Evolutionary conservation across 768 basidiomycete genomes (phyloP).

Genomic region (Leccinum sublutescens): DNA sequence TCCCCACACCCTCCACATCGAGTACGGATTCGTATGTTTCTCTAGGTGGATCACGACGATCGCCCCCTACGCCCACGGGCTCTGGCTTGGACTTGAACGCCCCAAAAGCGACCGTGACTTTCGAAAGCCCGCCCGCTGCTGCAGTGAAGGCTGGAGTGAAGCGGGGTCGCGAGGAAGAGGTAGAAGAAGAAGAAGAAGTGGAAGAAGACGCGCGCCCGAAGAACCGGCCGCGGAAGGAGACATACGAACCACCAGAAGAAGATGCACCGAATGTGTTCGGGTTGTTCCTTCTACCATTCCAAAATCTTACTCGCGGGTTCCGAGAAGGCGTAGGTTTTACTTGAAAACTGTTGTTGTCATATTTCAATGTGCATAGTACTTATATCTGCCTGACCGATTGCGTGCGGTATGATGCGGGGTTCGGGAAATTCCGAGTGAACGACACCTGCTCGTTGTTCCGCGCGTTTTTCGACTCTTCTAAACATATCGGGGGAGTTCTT

Average conservation of each 20-base stretch:
- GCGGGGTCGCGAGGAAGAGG: conserved; percentile 49
- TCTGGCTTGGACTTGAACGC: conserved; percentile 21
- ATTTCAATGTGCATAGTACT: neutral
- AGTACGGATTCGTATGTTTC: conserved; percentile 17
- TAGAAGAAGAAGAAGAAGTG: conserved; percentile 24
- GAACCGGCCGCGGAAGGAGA: conserved; percentile 53
- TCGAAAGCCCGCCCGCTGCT: conserved; percentile 19
- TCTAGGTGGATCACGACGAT: conserved; percentile 11
- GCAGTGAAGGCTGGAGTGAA: conserved; percentile 38
- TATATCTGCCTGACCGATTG: conserved; percentile 14
- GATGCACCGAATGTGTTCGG: conserved; percentile 49
- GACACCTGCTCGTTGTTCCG: conserved; percentile 9
- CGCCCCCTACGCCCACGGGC: conserved; percentile 10
- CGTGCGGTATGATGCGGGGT: conserved; percentile 18
- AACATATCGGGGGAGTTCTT: neutral
- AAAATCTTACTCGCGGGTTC: conserved; percentile 66
- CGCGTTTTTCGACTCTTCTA: conserved; percentile 18
- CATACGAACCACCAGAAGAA: conserved; percentile 41
- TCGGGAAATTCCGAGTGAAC: conserved; percentile 31
- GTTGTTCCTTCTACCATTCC: conserved; percentile 63
- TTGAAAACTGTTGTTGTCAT: conserved; percentile 13
- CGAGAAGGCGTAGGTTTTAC: conserved; percentile 50
- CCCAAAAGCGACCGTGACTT: conserved; percentile 36
- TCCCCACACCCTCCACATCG: conserved; percentile 20
- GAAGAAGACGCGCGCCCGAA: conserved; percentile 42